phyloP scores from a whole-genome alignment of 2,329 filamentous ascomycete genomes.

The Talaromyces rugulosus region DNA sequence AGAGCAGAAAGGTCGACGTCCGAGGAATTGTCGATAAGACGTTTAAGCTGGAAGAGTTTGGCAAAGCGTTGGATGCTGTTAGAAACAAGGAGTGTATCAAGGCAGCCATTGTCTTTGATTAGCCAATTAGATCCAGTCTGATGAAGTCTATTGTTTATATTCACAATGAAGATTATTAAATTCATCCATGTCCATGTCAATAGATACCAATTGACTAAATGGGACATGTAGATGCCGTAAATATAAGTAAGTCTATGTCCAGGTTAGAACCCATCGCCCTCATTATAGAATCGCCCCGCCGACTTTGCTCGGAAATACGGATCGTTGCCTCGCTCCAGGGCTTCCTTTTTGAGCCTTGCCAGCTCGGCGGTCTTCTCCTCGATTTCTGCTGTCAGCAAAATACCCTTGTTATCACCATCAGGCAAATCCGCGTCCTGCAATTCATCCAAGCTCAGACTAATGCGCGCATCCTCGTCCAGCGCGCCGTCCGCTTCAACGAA shows the following conservation, averaged over 20 bases:
- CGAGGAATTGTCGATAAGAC: slow-evolving; percentile 63
- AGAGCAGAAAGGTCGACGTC: slow-evolving; percentile 27
- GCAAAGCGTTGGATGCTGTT: not conserved
- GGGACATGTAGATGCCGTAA: not conserved
- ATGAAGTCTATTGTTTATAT: not conserved
- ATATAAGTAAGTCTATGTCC: not conserved
- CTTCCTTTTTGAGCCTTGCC: slow-evolving; percentile 5
- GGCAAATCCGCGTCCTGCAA: not conserved
- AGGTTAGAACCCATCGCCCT: not conserved
- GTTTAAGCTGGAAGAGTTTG: slow-evolving; percentile 59
- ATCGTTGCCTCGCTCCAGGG: slow-evolving; percentile 6
- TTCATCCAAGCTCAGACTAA: slow-evolving; percentile 8
- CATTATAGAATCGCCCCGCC: not conserved
- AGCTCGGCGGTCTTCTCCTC: slow-evolving; percentile 11
- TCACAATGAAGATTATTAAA: not conserved
- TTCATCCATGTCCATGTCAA: not conserved
- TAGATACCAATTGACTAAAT: not conserved
- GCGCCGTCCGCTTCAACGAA: slow-evolving; percentile 32
- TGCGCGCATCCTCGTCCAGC: slow-evolving; percentile 10
- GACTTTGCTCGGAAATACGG: slow-evolving; percentile 2
- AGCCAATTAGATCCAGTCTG: slow-evolving; percentile 27
- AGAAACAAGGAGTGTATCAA: not conserved
- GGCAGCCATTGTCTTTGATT: not conserved
- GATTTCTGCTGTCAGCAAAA: slow-evolving; percentile 4
- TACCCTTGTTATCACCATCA: slow-evolving; percentile 1